Conservation (phyloP, 2,329 filamentous ascomycete genomes). For the Fusarium zealandicum region DNA sequence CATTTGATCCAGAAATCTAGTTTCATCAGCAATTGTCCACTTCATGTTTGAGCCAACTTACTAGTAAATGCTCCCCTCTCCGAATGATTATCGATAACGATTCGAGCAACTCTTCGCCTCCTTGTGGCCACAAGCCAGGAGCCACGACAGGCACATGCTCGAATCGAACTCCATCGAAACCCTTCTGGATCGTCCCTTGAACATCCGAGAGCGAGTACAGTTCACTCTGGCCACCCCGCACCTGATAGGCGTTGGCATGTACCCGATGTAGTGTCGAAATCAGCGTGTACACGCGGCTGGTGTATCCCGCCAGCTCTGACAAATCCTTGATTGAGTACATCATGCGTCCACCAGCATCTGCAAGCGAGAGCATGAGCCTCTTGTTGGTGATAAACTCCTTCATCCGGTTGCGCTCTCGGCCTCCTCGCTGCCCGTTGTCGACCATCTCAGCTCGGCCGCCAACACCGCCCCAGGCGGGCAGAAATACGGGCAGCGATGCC, state of each 20-base stretch:
- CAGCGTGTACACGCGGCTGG: conserved; percentile 92
- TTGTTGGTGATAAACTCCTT: conserved; percentile 99
- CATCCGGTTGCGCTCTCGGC: conserved; percentile 85
- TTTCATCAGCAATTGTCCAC: conserved; percentile 22
- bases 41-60: conserved; percentile 43
- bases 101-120: conserved; percentile 90
- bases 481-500: conserved; percentile 90
- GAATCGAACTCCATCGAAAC: conserved; percentile 91
- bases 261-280: conserved; percentile 94
- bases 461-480: conserved; percentile 91
- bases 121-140: conserved; percentile 84
- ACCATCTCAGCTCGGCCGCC: conserved; percentile 75
- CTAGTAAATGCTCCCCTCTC: conserved; percentile 86
- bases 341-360: conserved; percentile 95
- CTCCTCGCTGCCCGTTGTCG: conserved; percentile 56
- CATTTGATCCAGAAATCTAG: conserved; percentile 89
- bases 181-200: conserved; percentile 91
- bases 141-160: conserved; percentile 94
- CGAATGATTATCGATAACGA: conserved; percentile 89
- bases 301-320: conserved; percentile 93
- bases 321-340: conserved; percentile 99
- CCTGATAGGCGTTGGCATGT: conserved; percentile 87
- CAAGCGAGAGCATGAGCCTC: conserved; percentile 94
- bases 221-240: conserved; percentile 72
- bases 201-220: conserved; percentile 89